Conservation (phyloP, 202 grass and related monocot species). For the Tripidium arundinaceum region DNA sequence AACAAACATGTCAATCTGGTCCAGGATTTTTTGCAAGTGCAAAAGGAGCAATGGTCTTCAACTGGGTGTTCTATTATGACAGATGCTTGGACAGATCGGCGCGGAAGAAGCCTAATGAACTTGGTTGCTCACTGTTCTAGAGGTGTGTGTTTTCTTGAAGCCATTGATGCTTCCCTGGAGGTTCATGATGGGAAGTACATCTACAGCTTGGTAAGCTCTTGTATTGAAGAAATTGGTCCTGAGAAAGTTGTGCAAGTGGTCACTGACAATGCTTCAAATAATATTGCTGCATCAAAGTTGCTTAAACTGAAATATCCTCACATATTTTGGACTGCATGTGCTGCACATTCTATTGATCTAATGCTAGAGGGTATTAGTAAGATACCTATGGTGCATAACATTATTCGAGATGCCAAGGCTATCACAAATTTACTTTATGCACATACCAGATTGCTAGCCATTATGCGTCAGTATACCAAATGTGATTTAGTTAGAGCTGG, state of each 20-base stretch:
- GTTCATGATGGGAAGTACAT: too few species aligned
- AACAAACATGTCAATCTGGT: too few species aligned
- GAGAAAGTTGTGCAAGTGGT: conserved; percentile 1
- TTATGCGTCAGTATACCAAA: neutral
- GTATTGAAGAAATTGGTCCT: too few species aligned
- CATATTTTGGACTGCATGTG: neutral
- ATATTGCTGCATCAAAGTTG: neutral
- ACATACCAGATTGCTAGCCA: neutral
- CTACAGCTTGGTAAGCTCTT: too few species aligned
- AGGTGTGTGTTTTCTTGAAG: too few species aligned
- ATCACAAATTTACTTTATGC: neutral
- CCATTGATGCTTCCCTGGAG: too few species aligned
- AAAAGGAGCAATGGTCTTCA: too few species aligned
- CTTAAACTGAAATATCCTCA: neutral
- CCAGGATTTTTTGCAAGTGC: too few species aligned
- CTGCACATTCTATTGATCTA: neutral
- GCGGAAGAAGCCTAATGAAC: too few species aligned
- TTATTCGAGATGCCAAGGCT: neutral
- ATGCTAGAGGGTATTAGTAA: conserved; percentile 24
- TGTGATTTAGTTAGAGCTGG: neutral
- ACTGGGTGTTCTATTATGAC: too few species aligned
- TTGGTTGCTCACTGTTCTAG: too few species aligned
- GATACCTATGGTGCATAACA: neutral
- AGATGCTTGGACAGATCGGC: too few species aligned
- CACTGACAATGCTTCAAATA: conserved; percentile 10